These are phyloP conservation scores for Fusarium sulawesiense DNA, from an alignment of 2,329 filamentous ascomycete species.

Conservation along the genomic window DNA sequence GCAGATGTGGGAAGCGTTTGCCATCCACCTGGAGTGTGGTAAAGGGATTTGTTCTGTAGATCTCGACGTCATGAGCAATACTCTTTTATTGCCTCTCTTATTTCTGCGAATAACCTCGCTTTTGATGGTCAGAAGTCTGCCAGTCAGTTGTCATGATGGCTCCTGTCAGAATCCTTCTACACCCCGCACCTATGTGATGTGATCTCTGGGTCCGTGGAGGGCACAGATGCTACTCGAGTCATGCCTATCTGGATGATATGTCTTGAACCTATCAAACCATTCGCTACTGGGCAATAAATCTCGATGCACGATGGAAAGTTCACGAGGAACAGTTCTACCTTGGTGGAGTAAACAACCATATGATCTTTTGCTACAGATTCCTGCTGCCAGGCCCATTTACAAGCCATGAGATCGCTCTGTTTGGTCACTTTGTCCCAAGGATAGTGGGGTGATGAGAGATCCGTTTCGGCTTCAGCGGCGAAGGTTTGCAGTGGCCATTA, in stretches of 20 bases:
- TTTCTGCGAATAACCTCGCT: conserved; percentile 2
- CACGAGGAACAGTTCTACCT: neutral
- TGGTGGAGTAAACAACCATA: neutral
- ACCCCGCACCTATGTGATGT: conserved; percentile 2
- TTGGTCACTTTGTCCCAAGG: neutral
- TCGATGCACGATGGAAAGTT: neutral
- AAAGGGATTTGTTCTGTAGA: conserved; percentile 26
- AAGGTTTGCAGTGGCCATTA: neutral
- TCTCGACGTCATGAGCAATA: conserved; percentile 33
- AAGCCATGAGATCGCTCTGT: neutral
- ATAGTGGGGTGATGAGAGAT: conserved; percentile 11
- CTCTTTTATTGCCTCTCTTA: neutral
- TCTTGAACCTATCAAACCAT: conserved; percentile 5
- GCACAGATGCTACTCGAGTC: conserved; percentile 18
- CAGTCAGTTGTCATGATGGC: neutral
- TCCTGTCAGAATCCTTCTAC: neutral
- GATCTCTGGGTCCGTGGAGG: neutral
- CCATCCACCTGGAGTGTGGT: conserved; percentile 4
- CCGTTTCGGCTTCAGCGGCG: conserved; percentile 3
- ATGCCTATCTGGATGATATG: conserved; percentile 10
- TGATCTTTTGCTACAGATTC: neutral
- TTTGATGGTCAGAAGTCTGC: conserved; percentile 1
- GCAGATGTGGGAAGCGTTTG: conserved; percentile 18
- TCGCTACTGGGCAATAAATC: neutral
- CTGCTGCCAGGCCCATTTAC: neutral